These are phyloP conservation scores for Hamiltosporidium tvaerminnensis DNA, from an alignment of 371 early-diverging fungal genomes.

Conservation along the genomic window DNA sequence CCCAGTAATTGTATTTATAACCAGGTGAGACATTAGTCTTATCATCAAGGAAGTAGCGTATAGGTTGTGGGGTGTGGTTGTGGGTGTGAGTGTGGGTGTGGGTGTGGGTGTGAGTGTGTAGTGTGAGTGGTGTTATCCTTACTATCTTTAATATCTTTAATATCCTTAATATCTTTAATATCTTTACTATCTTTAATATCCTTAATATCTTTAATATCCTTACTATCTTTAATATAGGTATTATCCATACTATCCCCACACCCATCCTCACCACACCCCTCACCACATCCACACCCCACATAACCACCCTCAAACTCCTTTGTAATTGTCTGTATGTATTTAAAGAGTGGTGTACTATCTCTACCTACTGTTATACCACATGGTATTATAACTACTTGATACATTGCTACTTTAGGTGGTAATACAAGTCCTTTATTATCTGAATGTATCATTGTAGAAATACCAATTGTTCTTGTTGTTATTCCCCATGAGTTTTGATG, in stretches of 20 bases:
- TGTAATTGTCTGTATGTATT: constrained; percentile 54
- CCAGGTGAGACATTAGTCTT: constrained; percentile 81
- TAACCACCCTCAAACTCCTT: constrained; percentile 60
- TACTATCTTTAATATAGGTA: too few species aligned
- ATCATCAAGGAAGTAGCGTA: constrained; percentile 72
- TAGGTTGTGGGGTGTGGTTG: constrained; percentile 60
- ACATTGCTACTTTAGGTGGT: constrained; percentile 78
- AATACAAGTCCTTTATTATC: constrained; percentile 94
- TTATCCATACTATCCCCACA: too few species aligned
- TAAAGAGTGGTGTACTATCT: too few species aligned
- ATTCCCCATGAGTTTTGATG: constrained; percentile 99
- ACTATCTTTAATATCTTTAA: too few species aligned
- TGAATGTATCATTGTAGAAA: constrained; percentile 90
- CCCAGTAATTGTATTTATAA: constrained; percentile 99
- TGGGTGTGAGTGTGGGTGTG: too few species aligned
- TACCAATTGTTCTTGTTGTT: constrained; percentile 94
- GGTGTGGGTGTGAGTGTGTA: too few species aligned
- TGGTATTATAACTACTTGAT: constrained; percentile 82
- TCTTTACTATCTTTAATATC: too few species aligned
- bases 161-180: too few species aligned
- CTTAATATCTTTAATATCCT: too few species aligned
- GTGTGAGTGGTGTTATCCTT: too few species aligned
- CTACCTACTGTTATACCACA: constrained; percentile 79
- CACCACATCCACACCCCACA: too few species aligned
- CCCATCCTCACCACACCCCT: too few species aligned